Percentiles rank a stretch among this genome's conserved stretches.
phyloP scores from a whole-genome alignment of 176 grass and related monocot species.

The Aegilops tauschii region DNA sequence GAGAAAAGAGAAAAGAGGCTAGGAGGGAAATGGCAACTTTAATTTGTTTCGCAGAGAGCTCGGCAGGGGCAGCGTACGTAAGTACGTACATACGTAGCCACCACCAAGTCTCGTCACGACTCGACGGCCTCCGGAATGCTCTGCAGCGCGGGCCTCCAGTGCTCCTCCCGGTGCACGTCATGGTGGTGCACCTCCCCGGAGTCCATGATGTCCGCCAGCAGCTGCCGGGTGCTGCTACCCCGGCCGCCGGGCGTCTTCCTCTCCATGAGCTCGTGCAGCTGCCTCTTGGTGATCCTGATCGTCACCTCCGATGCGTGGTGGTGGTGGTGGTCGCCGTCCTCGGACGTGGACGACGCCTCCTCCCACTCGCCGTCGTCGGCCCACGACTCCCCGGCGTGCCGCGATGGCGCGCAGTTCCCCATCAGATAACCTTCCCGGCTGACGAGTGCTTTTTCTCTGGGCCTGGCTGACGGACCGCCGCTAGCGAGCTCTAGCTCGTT shows the following conservation, averaged over 20 bases:
- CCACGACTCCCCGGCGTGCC: constrained; percentile 37
- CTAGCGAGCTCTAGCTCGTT: not conserved
- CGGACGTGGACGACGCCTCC: not conserved
- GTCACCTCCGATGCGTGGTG: constrained; percentile 43
- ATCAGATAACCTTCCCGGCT: not conserved
- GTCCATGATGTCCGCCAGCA: constrained; percentile 63
- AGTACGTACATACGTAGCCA: not conserved
- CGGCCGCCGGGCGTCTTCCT: not conserved
- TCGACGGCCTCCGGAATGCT: constrained; percentile 63
- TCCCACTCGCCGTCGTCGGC: constrained; percentile 55
- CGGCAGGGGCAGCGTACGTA: not conserved
- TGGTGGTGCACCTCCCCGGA: constrained; percentile 50
- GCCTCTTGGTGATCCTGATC: constrained; percentile 66
- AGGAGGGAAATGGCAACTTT: not conserved
- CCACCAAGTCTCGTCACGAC: not conserved
- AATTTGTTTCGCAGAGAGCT: not conserved
- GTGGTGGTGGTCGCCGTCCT: not conserved
- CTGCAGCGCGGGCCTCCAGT: constrained; percentile 61
- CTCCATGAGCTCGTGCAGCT: constrained; percentile 60
- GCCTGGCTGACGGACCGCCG: not conserved
- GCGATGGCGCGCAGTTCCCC: constrained; percentile 52
- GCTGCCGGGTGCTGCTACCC: constrained; percentile 16
- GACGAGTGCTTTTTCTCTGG: no score
- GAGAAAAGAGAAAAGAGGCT: not conserved
- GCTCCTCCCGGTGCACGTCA: constrained; percentile 24